Conservation (phyloP, 2,329 filamentous ascomycete genomes). For the Diatrype stigma region DNA sequence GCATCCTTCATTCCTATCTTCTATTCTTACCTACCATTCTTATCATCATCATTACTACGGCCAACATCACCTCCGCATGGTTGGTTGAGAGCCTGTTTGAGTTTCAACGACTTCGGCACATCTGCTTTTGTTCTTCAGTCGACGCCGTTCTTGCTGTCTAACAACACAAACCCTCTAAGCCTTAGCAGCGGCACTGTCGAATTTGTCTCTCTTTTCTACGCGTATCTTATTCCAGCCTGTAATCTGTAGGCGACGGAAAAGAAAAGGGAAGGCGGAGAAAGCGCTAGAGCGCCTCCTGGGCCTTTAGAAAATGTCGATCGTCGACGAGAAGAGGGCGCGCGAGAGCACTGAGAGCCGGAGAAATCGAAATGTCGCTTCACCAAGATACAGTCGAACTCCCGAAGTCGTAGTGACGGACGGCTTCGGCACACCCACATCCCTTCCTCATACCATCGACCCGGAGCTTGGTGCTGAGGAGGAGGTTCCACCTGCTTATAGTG, state of each 20-base stretch:
- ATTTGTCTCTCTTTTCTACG: too few species aligned
- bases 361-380: not conserved
- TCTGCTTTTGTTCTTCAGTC: too few species aligned
- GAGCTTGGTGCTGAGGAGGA: conserved; percentile 37
- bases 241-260: not conserved
- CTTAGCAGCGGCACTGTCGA: too few species aligned
- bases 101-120: too few species aligned
- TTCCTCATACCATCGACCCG: conserved; percentile 27
- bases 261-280: not conserved
- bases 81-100: too few species aligned
- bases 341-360: not conserved
- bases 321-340: conserved; percentile 10
- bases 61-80: too few species aligned
- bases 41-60: too few species aligned
- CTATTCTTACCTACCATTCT: too few species aligned
- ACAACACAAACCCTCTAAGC: too few species aligned
- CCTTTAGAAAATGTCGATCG: conserved; percentile 3
- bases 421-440: conserved; percentile 25
- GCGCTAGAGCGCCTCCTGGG: not conserved
- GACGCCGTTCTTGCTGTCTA: too few species aligned
- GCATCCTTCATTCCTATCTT: too few species aligned
- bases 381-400: conserved; percentile 17
- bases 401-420: conserved; percentile 34
- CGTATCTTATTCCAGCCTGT: too few species aligned
- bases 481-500: conserved; percentile 56